Conservation (phyloP, 1,284 basidiomycete genomes). For the Schizopora paradoxa region DNA sequence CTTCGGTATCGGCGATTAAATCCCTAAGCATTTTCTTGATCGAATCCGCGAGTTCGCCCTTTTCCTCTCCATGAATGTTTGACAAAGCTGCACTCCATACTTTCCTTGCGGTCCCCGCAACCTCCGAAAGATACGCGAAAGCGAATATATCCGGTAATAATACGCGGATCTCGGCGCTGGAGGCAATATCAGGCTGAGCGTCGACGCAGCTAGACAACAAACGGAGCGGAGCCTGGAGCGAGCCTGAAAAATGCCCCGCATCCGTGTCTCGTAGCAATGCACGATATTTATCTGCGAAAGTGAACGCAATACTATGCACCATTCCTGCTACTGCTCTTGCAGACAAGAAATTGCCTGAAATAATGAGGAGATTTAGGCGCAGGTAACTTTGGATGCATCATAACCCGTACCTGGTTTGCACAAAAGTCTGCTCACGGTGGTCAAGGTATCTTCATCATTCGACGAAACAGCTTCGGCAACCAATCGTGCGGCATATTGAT, state of each 20-base stretch:
- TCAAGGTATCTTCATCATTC: constrained; percentile 19
- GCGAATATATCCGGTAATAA: constrained; percentile 43
- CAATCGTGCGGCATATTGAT: constrained; percentile 28
- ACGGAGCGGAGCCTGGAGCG: constrained; percentile 31
- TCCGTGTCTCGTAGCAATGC: constrained; percentile 30
- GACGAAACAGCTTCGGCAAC: constrained; percentile 26
- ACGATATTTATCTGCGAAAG: constrained; percentile 36
- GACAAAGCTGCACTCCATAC: constrained; percentile 23
- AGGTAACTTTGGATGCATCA: too few relatives aligned
- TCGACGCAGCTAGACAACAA: constrained; percentile 32
- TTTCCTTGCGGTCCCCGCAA: constrained; percentile 19
- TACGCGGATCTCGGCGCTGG: constrained; percentile 15
- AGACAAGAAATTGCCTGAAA: constrained; percentile 35
- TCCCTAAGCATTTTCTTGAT: constrained; percentile 39
- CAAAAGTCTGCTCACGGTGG: constrained; percentile 33
- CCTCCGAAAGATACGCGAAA: constrained; percentile 38
- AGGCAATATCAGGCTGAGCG: constrained; percentile 18
- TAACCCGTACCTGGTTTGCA: constrained; percentile 31
- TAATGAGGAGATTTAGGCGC: too few relatives aligned
- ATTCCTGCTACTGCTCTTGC: constrained; percentile 29
- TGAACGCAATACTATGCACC: constrained; percentile 31
- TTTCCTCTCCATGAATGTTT: constrained; percentile 21
- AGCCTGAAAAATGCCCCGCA: constrained; percentile 3
- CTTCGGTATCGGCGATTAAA: constrained; percentile 39
- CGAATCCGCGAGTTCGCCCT: constrained; percentile 25